A percentile compares a stretch with the other conserved stretches of the same genome.
Conservation (phyloP, 345 rosid species). For the Excoecaria cochinchinensis region DNA sequence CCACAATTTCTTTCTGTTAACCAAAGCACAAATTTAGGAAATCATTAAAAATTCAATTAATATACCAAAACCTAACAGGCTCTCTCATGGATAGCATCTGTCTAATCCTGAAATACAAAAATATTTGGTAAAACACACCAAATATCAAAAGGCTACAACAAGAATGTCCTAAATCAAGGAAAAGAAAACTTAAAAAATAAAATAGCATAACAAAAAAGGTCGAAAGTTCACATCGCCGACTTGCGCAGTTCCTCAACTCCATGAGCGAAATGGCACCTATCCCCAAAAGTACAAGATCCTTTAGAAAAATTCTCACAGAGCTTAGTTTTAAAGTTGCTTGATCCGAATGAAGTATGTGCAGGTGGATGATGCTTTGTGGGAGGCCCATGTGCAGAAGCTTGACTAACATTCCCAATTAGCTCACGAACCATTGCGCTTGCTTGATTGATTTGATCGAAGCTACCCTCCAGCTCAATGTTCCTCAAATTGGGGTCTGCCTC, state of each 20-base stretch:
- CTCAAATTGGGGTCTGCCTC: constrained; percentile 73
- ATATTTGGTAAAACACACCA: constrained; percentile 7
- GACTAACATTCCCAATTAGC: constrained; percentile 66
- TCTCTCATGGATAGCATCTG: background rate
- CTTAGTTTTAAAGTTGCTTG: constrained; percentile 77
- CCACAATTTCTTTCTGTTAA: background rate
- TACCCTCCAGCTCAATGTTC: constrained; percentile 95
- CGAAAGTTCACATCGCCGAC: constrained; percentile 17
- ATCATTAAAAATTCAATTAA: background rate
- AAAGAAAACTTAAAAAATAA: background rate
- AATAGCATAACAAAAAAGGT: background rate
- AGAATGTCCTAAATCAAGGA: constrained; percentile 10
- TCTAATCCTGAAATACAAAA: constrained; percentile 15
- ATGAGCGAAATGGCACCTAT: constrained; percentile 89
- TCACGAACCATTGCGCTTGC: constrained; percentile 95
- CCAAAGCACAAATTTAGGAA: too few species aligned
- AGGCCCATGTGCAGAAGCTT: constrained; percentile 34
- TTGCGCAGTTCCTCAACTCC: constrained; percentile 71
- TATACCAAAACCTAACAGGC: constrained; percentile 6
- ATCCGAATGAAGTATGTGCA: constrained; percentile 18
- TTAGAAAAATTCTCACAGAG: constrained; percentile 69
- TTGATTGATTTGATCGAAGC: constrained; percentile 92
- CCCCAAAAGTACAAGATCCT: constrained; percentile 86
- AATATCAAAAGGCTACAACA: constrained; percentile 14
- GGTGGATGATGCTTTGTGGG: constrained; percentile 34